Conservation (phyloP, 768 basidiomycete genomes). For the Hysterangium stoloniferum region DNA sequence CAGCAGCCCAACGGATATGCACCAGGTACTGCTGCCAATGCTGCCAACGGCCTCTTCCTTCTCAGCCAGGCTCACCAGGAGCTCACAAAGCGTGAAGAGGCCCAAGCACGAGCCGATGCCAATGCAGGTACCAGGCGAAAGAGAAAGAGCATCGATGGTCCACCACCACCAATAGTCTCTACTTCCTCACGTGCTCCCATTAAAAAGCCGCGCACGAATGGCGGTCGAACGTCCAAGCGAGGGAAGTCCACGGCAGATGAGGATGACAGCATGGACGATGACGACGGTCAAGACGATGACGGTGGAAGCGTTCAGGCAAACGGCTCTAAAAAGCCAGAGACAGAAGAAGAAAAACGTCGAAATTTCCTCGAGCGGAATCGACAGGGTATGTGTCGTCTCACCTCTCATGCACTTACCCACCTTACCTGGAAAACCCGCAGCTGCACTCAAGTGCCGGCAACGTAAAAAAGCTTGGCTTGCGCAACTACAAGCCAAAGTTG, state of each 20-base stretch:
- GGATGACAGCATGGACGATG: conserved; percentile 30
- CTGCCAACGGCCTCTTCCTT: conserved; percentile 89
- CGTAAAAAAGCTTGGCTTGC: conserved; percentile 98
- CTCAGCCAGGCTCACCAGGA: conserved; percentile 95
- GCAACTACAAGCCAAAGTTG: conserved; percentile 89
- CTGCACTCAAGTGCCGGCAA: conserved; percentile 97
- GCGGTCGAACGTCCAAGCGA: conserved; percentile 13
- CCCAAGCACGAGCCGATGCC: conserved; percentile 46
- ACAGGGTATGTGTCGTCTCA: conserved; percentile 63
- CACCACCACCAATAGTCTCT: conserved; percentile 20
- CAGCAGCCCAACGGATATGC: conserved; percentile 30
- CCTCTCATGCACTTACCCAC: conserved; percentile 8
- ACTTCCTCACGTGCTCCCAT: conserved; percentile 4
- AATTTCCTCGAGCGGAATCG: conserved; percentile 97
- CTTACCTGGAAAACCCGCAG: conserved; percentile 32
- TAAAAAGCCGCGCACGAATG: conserved; percentile 23
- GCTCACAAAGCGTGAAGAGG: conserved; percentile 90
- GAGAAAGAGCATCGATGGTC: conserved; percentile 54
- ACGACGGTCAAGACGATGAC: conserved; percentile 27
- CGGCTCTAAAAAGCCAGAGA: conserved; percentile 72
- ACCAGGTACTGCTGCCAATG: conserved; percentile 54
- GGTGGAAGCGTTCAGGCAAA: conserved; percentile 18
- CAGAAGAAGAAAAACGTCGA: conserved; percentile 94
- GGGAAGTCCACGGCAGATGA: conserved; percentile 19
- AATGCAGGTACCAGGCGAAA: conserved; percentile 48